Evolutionary conservation across 495 filamentous ascomycete species (phyloP), one percentile per base, ranked within the genome.

Genomic region (Pseudomonodictys pantanalensis): DNA sequence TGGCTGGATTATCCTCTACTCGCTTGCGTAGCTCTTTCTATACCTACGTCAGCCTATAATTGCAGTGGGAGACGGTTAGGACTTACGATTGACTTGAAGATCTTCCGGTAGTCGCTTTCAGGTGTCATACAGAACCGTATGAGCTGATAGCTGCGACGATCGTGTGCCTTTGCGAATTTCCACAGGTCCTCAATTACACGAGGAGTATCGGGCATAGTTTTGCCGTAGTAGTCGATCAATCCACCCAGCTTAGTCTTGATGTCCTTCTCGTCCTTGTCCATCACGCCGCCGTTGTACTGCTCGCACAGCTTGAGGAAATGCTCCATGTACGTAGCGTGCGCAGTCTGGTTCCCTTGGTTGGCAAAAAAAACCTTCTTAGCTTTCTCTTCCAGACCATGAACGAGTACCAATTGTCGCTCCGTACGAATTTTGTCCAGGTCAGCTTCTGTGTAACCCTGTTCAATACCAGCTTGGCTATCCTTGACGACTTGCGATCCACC

Each of bases 161-260:
- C 91, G 66, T 97, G 90, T 58, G 83, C 78, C 70, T 95, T 96
- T 46, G 90, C 93, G 65, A 96, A 97, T 64, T 88, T 95, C 76
- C 87, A 84, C 1, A 98, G 71, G 69, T 97, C 89, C 2, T 81
- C 80, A 12, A 78, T 79, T 17, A 82, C 82, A 50, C 85, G 82
- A 24, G 79, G 64, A 11, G 82, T 65, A 63, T 97, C 92, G 1
- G 92, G 89, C 18, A 93, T 79, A 15, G 84, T 82, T 67, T 87
- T 87, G 2, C 82, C 77, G 30, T 95, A 70, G 43, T 83, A 87
- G n/a, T 84, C 74, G 47, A 89, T 81, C 6, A 88, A 77, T 42
- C 75, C 79, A 35, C 79, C 82, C 28, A 97, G 79, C 52, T 87
- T 82, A 26, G 75, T 73, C 58, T 88, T 89, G 53, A 83, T 84